Conservation (phyloP, 441 rosid genomes). For the Jatropha podagrica region DNA sequence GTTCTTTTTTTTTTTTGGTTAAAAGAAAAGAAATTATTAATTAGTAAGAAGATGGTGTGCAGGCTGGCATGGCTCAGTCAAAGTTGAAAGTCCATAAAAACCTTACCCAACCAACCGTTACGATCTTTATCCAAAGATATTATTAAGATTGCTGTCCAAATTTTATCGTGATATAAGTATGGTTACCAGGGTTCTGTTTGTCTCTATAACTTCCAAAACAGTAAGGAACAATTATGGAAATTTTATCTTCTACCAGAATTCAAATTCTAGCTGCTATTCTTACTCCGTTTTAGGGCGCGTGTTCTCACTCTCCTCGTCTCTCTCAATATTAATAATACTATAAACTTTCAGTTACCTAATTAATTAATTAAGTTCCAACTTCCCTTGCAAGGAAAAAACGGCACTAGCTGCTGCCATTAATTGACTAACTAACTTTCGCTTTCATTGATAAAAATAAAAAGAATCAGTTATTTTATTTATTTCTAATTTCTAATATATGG, state of each 20-base stretch:
- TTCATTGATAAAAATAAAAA: background rate
- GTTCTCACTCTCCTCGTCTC: background rate
- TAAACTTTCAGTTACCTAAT: background rate
- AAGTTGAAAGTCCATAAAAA: slow-evolving; percentile 40
- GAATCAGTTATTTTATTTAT: no score
- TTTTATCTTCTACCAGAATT: background rate
- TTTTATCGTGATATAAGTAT: slow-evolving; percentile 21
- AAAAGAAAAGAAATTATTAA: background rate
- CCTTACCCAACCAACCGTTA: slow-evolving; percentile 57
- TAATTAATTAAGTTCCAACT: background rate
- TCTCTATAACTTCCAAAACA: slow-evolving; percentile 47
- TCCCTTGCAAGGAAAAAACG: background rate
- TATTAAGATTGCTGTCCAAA: slow-evolving; percentile 19
- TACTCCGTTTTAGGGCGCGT: background rate
- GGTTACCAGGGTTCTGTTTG: slow-evolving; percentile 30
- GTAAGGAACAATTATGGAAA: background rate
- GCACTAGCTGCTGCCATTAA: background rate
- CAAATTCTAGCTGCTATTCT: background rate
- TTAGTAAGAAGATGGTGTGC: slow-evolving; percentile 43
- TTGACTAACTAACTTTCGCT: background rate
- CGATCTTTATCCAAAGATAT: slow-evolving; percentile 47
- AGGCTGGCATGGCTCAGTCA: slow-evolving; percentile 67
- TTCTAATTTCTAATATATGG: no score
- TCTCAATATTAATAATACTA: background rate
- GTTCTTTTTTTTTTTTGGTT: background rate